Percentiles rank a stretch among this genome's conserved stretches.
phyloP scores from a whole-genome alignment of 2,329 filamentous ascomycete species.

The Pseudocercospora fijiensis region DNA sequence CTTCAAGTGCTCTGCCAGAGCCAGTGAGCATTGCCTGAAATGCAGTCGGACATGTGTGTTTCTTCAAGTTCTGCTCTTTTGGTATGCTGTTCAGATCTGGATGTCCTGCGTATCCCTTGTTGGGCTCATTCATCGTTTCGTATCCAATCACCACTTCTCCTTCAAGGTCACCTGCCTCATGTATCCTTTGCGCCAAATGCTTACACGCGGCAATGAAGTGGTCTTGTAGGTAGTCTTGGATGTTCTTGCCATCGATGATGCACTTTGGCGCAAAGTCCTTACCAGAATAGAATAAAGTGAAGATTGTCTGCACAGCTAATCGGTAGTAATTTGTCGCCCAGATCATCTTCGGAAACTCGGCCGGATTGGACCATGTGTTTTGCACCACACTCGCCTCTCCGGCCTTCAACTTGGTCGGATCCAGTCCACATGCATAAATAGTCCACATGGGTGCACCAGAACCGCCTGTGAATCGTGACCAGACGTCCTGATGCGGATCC shows the following conservation, averaged over 20 bases:
- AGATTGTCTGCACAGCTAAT: constrained; percentile 83
- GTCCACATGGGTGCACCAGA: constrained; percentile 98
- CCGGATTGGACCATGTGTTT: constrained; percentile 84
- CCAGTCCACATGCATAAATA: constrained; percentile 86
- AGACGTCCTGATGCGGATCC: constrained; percentile 98
- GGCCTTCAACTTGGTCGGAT: constrained; percentile 77
- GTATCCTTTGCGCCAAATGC: constrained; percentile 79
- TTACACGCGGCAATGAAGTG: constrained; percentile 80
- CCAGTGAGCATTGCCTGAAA: constrained; percentile 92
- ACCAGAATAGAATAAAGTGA: constrained; percentile 90
- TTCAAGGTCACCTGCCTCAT: constrained; percentile 85
- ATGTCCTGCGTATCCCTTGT: constrained; percentile 80
- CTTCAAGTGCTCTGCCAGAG: constrained; percentile 85
- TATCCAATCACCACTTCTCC: constrained; percentile 87
- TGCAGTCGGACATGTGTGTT: constrained; percentile 87
- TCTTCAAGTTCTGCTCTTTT: constrained; percentile 82
- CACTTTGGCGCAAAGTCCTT: constrained; percentile 92
- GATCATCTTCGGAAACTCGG: constrained; percentile 94
- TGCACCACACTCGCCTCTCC: constrained; percentile 94
- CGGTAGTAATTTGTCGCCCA: constrained; percentile 97
- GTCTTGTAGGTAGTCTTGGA: constrained; percentile 88
- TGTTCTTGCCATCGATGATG: constrained; percentile 90
- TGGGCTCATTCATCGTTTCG: constrained; percentile 96
- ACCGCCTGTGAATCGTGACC: constrained; percentile 91
- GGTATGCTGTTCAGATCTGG: constrained; percentile 79